Evolutionary conservation across 176 grass and related monocot genomes (phyloP).

Genomic region (Oryza punctata): DNA sequence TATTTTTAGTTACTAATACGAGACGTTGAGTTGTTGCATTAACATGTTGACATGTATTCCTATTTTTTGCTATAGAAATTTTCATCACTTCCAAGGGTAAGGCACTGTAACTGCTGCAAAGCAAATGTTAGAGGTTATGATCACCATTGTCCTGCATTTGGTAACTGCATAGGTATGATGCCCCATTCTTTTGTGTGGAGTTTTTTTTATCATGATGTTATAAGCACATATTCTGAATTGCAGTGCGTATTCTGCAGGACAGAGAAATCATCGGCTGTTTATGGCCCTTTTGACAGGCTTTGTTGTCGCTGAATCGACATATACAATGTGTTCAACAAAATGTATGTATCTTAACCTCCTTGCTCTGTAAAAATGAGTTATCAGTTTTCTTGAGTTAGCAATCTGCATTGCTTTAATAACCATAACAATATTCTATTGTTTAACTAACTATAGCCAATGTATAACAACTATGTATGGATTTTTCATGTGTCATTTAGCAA

Average conservation of each 20-base stretch:
- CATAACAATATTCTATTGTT: not conserved
- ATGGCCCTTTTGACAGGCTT: slow-evolving; percentile 93
- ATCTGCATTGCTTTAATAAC: slow-evolving; percentile 9
- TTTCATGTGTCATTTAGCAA: not conserved
- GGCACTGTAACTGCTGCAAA: slow-evolving; percentile 80
- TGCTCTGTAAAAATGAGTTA: slow-evolving; percentile 33
- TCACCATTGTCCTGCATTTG: slow-evolving; percentile 93
- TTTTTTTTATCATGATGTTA: slow-evolving; percentile 22
- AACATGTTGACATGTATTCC: slow-evolving; percentile 17
- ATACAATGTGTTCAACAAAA: slow-evolving; percentile 91
- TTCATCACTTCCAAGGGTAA: slow-evolving; percentile 69
- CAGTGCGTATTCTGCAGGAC: slow-evolving; percentile 57
- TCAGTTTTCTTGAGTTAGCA: not conserved
- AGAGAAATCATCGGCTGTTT: slow-evolving; percentile 83
- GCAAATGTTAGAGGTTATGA: slow-evolving; percentile 82
- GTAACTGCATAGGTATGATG: slow-evolving; percentile 88
- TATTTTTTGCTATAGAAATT: slow-evolving; percentile 58
- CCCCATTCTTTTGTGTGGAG: not conserved
- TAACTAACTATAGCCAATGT: not conserved
- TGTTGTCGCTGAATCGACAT: slow-evolving; percentile 90
- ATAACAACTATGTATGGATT: not conserved
- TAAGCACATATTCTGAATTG: slow-evolving; percentile 26
- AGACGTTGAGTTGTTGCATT: slow-evolving; percentile 28
- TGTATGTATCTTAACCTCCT: slow-evolving; percentile 55
- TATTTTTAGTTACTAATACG: slow-evolving; percentile 23